Base-by-base conservation (phyloP, 148 eudicot species). In the Persicaria tinctoria region DNA sequence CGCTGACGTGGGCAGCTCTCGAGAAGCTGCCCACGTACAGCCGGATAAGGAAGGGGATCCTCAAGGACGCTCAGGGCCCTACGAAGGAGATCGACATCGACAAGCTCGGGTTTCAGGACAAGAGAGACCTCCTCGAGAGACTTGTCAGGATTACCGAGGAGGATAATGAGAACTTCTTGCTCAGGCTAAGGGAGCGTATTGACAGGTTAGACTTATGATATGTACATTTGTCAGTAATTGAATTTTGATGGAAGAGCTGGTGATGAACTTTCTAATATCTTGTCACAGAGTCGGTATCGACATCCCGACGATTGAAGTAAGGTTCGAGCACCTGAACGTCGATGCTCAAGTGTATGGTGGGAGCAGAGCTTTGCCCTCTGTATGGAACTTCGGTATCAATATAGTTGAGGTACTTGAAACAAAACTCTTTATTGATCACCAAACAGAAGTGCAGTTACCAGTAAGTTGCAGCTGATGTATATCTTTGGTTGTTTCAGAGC, bases 1-100 rank as follows among this genome's bases (percentile, higher is more conserved):
- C 81, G 56, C 78, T 83, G 17, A 78, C 68, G 69, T 80, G 83
- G 82, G 83, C 83, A 3, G 76, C 84, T 0, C 76, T 83, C 17
- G 83, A 83, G 73, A 83, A 78, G 64, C 73, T 83, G 6, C 86
- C 86, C 0, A 83, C 83, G 8, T 83, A 59, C 53, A 60, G 73
- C 76, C 73, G 86, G 3, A 54, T 83, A 46, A 83, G 66, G 59
- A 83, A 80, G 73, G 86, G 86, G 50, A 41, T 83, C n/a, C 75
- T 83, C 23, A 17, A 48, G 46, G 86, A 75, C 46, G 73, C 79
- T 20, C 55, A 48, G 16, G 86, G 69, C 41, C 74, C 56, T 8
- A 7, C 63, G 5, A 32, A 16, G 0, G 78, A 66, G 73, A 23
- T 76, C 70, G 78, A 76, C 3, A 32, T 76, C 46, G 62, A 54